Conservation (phyloP, 371 early-diverging fungal species). For the Thermomucor indicae-seudaticae region DNA sequence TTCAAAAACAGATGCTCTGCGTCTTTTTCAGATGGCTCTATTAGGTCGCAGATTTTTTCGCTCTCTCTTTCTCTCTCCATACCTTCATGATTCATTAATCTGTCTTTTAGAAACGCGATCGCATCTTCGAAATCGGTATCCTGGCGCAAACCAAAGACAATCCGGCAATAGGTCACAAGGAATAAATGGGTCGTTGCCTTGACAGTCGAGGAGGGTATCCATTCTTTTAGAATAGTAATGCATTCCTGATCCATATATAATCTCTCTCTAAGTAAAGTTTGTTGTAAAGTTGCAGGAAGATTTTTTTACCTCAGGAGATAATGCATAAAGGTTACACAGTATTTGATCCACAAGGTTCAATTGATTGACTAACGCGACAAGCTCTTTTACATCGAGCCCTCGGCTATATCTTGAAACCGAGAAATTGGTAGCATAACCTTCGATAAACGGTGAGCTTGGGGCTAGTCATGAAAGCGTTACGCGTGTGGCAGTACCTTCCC, state of each 20-base stretch:
- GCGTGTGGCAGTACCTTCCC: constrained; percentile 4
- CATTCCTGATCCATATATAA: not conserved
- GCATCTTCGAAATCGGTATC: constrained; percentile 1
- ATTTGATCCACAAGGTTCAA: constrained; percentile 4
- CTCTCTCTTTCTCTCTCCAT: too few relatives aligned
- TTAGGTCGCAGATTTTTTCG: too few relatives aligned
- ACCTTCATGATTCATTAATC: too few relatives aligned
- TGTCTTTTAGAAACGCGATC: not conserved
- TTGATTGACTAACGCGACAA: constrained; percentile 1
- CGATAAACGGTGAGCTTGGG: not conserved
- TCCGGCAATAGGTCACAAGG: too few relatives aligned
- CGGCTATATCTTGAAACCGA: constrained; percentile 17
- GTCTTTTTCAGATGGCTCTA: too few relatives aligned
- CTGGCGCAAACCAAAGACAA: too few relatives aligned
- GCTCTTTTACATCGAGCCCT: constrained; percentile 11
- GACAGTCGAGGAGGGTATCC: too few relatives aligned
- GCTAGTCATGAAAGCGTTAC: not conserved
- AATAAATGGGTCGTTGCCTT: too few relatives aligned
- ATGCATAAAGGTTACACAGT: constrained; percentile 2
- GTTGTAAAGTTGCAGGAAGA: too few relatives aligned
- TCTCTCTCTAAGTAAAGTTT: too few relatives aligned
- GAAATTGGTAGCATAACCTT: constrained; percentile 15
- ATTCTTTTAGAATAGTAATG: not conserved
- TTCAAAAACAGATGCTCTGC: too few relatives aligned
- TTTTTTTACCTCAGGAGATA: constrained; percentile 6